These are phyloP conservation scores for Diaporthe vaccinii DNA, from an alignment of 2,329 filamentous ascomycete genomes.

Conservation along the genomic window DNA sequence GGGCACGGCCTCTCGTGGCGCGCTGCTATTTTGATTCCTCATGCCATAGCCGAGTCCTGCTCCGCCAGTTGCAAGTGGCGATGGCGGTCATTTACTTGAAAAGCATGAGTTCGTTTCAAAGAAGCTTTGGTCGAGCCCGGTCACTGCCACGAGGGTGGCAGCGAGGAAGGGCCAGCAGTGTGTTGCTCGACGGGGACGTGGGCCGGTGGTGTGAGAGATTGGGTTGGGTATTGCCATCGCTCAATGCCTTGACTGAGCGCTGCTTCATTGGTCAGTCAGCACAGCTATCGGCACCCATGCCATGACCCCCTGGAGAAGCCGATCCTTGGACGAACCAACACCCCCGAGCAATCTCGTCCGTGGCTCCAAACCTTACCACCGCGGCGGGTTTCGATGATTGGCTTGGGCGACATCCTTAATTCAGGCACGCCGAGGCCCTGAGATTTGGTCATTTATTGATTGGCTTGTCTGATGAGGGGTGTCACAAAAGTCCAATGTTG, in stretches of 20 bases:
- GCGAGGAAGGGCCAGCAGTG: slow-evolving; percentile 5
- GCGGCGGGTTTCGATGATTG: slow-evolving; percentile 33
- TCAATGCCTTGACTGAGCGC: slow-evolving; percentile 16
- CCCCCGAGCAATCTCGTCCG: neutral
- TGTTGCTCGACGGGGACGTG: neutral
- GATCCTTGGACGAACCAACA: neutral
- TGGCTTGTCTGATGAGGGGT: slow-evolving; percentile 17
- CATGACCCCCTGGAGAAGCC: slow-evolving; percentile 12
- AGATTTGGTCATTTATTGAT: slow-evolving; percentile 21
- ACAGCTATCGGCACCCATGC: slow-evolving; percentile 23
- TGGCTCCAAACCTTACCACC: slow-evolving; percentile 16
- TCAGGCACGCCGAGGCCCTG: slow-evolving; percentile 3
- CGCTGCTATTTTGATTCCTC: neutral
- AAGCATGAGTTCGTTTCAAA: neutral
- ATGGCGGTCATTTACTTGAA: neutral
- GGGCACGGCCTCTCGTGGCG: slow-evolving; percentile 6
- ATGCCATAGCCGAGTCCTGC: too few relatives aligned
- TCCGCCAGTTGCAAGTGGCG: too few relatives aligned
- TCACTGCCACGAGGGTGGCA: neutral
- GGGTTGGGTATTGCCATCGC: slow-evolving; percentile 32
- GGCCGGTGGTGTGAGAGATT: neutral
- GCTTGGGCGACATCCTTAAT: slow-evolving; percentile 1
- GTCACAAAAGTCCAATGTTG: slow-evolving; percentile 8
- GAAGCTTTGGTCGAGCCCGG: neutral
- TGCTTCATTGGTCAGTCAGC: slow-evolving; percentile 24